Conservation (phyloP, 2,329 filamentous ascomycete species). For the Pseudopyricularia cyperi region DNA sequence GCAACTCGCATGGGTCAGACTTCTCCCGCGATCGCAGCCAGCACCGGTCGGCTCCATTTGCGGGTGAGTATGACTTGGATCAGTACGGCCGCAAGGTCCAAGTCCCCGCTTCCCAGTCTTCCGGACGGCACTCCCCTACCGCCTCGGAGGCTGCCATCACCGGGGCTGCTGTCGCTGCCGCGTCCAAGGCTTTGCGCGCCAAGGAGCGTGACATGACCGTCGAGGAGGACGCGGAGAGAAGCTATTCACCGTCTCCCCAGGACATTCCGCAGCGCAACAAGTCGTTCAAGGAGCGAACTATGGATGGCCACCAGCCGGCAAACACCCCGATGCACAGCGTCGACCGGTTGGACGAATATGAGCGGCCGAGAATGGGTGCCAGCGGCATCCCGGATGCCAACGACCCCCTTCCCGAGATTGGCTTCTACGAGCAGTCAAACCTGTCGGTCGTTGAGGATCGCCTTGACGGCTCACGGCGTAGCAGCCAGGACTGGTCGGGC, state of each 20-base stretch:
- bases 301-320: constrained; percentile 40
- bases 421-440: constrained; percentile 70
- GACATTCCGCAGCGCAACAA: constrained; percentile 39
- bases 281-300: constrained; percentile 53
- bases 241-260: constrained; percentile 2
- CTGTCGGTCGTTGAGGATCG: constrained; percentile 72
- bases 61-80: constrained; percentile 42
- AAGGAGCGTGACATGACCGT: constrained; percentile 29
- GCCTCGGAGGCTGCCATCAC: constrained; percentile 45
- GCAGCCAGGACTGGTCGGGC: constrained; percentile 14
- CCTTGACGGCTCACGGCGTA: constrained; percentile 34
- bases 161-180: constrained; percentile 39
- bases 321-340: constrained; percentile 46
- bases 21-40: constrained; percentile 3
- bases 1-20: constrained; percentile 14
- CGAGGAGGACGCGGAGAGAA: constrained; percentile 13
- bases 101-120: constrained; percentile 21
- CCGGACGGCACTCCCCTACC: constrained; percentile 35
- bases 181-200: constrained; percentile 32
- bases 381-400: constrained; percentile 56
- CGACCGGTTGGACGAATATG: constrained; percentile 39
- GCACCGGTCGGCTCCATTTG: constrained; percentile 15
- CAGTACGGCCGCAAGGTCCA: constrained; percentile 42
- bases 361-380: constrained; percentile 46
- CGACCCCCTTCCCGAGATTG: constrained; percentile 67